phyloP scores from a whole-genome alignment of 208 protist species.

The Wallacemonas sp. region DNA sequence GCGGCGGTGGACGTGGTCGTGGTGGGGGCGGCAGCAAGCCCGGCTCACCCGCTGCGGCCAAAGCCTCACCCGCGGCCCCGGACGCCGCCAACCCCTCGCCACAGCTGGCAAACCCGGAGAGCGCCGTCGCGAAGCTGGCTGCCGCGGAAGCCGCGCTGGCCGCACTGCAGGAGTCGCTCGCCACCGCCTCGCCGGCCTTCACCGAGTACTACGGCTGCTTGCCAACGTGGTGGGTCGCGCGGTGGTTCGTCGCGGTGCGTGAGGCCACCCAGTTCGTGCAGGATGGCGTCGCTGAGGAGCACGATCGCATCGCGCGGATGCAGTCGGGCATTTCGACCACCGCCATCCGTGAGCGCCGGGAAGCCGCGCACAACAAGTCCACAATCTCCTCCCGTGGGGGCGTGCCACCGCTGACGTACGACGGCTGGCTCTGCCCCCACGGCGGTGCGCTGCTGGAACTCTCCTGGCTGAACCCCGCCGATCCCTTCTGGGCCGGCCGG shows the following conservation, averaged over 20 bases:
- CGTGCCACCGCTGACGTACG: slow-evolving; percentile 37
- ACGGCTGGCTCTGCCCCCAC: slow-evolving; percentile 58
- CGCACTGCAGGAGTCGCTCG: slow-evolving; percentile 13
- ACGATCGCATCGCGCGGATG: slow-evolving; percentile 17
- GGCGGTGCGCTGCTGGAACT: slow-evolving; percentile 42
- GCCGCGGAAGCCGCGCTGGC: slow-evolving; percentile 35
- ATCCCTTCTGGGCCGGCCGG: slow-evolving; percentile 67
- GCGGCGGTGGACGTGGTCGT: slow-evolving; percentile 15
- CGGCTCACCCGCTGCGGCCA: not conserved
- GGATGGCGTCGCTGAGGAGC: slow-evolving; percentile 6
- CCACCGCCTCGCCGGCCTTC: slow-evolving; percentile 22
- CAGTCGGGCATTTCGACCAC: slow-evolving; percentile 10
- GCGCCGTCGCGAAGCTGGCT: slow-evolving; percentile 27
- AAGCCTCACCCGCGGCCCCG: not conserved
- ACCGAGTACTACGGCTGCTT: slow-evolving; percentile 56
- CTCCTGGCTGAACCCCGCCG: slow-evolving; percentile 68
- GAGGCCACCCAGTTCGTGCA: slow-evolving; percentile 19
- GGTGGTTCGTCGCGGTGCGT: slow-evolving; percentile 59
- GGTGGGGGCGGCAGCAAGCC: slow-evolving; percentile 17
- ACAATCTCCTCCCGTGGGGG: not conserved
- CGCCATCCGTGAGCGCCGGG: slow-evolving; percentile 8
- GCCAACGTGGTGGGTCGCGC: slow-evolving; percentile 79
- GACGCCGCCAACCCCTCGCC: not conserved
- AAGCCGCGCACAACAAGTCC: slow-evolving; percentile 6
- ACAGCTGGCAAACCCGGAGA: slow-evolving; percentile 28